These are phyloP conservation scores for Lablab purpureus DNA, from an alignment of 306 rosid species.

Conservation along the genomic window DNA sequence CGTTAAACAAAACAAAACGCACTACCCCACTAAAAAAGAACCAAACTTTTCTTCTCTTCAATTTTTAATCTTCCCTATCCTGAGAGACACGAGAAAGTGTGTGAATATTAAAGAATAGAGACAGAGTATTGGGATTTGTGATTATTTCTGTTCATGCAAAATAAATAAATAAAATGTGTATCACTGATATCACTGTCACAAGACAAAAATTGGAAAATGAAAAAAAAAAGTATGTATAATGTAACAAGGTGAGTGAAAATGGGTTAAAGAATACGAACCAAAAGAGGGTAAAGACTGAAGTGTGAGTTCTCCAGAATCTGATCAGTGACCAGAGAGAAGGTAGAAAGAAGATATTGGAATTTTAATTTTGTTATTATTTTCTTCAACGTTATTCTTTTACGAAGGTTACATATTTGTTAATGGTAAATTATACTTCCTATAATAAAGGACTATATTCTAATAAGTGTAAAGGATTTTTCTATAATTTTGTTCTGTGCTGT, in stretches of 20 bases:
- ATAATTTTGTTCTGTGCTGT: not conserved
- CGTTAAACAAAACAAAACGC: not conserved
- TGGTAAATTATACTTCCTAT: not conserved
- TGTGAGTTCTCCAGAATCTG: not conserved
- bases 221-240: not conserved
- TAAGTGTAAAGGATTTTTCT: not conserved
- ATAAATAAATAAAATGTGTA: not conserved
- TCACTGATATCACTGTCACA: conserved; percentile 14
- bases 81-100: not conserved
- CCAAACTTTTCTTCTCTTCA: not conserved
- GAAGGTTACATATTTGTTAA: not conserved
- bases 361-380: not conserved
- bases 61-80: not conserved
- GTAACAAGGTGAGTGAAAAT: not conserved
- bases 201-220: not conserved
- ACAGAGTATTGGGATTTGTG: not conserved
- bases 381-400: not conserved
- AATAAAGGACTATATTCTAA: not conserved
- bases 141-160: conserved; percentile 47
- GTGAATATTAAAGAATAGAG: not conserved
- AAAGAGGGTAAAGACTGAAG: not conserved
- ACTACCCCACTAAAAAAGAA: not conserved
- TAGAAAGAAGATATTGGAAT: not conserved
- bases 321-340: not conserved
- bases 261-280: conserved; percentile 27